phyloP scores from a whole-genome alignment of 78 protist species.

The Dictyostelium citrinum region DNA sequence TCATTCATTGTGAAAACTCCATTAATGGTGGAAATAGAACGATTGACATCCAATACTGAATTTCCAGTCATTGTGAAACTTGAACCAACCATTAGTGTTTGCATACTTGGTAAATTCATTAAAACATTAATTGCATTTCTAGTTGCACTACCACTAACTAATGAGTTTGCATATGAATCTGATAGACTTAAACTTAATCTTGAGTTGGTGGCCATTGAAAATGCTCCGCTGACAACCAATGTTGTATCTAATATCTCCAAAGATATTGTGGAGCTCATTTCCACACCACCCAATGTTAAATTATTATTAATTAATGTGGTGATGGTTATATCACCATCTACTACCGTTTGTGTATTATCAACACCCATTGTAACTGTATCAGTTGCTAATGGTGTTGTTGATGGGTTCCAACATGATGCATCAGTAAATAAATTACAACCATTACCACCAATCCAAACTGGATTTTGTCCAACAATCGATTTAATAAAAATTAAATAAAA shows the following conservation, averaged over 20 bases:
- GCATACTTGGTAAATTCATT: background rate
- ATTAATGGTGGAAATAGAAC: background rate
- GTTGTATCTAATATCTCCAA: background rate
- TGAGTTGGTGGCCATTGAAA: background rate
- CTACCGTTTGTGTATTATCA: background rate
- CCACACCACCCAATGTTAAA: background rate
- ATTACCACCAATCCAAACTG: background rate
- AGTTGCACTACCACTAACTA: background rate
- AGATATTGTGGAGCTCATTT: background rate
- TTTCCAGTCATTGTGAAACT: background rate
- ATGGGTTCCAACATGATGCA: background rate
- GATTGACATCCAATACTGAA: background rate
- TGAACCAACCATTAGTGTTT: background rate
- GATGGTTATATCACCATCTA: background rate
- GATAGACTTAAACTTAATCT: background rate
- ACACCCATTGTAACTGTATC: background rate
- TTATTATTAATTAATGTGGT: background rate
- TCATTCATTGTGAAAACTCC: background rate
- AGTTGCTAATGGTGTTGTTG: background rate
- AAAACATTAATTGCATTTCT: background rate
- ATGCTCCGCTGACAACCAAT: background rate
- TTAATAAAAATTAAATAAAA: background rate
- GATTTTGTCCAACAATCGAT: background rate
- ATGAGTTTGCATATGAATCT: background rate
- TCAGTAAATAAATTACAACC: background rate